Conservation (phyloP, 106 monocot species). For the Dioscorea dumetorum region DNA sequence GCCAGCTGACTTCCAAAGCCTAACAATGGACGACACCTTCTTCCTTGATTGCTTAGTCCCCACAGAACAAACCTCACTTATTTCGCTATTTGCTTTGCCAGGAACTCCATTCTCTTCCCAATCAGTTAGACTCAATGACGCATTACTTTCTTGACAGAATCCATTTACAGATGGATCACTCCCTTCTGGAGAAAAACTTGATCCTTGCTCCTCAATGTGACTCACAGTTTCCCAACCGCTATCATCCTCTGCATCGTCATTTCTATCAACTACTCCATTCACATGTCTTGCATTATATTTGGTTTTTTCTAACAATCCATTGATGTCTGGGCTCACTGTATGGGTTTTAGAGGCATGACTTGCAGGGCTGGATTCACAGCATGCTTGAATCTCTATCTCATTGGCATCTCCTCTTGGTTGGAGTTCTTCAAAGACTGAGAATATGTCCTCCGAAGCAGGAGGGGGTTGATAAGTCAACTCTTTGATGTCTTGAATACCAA, state of each 20-base stretch:
- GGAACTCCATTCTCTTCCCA: constrained; percentile 41
- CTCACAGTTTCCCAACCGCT: constrained; percentile 90
- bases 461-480: constrained; percentile 73
- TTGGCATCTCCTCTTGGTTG: constrained; percentile 33
- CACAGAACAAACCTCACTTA: constrained; percentile 59
- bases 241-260: constrained; percentile 61
- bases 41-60: constrained; percentile 45
- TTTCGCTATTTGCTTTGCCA: constrained; percentile 34
- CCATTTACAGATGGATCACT: constrained; percentile 80
- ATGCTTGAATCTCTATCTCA: constrained; percentile 55
- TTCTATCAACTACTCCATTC: constrained; percentile 18
- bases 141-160: constrained; percentile 43
- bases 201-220: constrained; percentile 65
- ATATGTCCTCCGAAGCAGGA: constrained; percentile 72
- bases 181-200: constrained; percentile 66
- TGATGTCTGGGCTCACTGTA: constrained; percentile 45
- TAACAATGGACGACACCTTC: constrained; percentile 51
- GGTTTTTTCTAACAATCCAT: constrained; percentile 23
- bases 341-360: constrained; percentile 46
- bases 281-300: constrained; percentile 6
- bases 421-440: constrained; percentile 71
- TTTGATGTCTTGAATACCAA: constrained; percentile 42
- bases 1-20: constrained; percentile 55
- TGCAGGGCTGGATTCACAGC: constrained; percentile 27
- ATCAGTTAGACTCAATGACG: constrained; percentile 53